Base-by-base conservation (phyloP, 2,329 filamentous ascomycete species). In the Microthyrium microscopicum region DNA sequence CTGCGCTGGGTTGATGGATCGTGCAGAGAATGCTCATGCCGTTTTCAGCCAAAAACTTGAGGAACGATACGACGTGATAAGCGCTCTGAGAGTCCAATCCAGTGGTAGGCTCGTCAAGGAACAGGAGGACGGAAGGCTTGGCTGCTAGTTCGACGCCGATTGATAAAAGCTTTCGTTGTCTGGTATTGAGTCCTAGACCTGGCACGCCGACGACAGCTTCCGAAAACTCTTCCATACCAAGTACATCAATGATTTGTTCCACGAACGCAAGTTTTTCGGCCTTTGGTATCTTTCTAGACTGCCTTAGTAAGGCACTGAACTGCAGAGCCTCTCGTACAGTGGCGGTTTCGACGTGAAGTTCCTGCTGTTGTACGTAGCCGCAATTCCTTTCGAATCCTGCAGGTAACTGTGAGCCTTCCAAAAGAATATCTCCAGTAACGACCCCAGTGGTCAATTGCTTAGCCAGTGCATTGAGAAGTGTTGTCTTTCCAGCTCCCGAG, bases 401-500 rank as follows among this genome's bases (percentile, higher is more conserved):
- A 1, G 66, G 68, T 0, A 79, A 60, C 2, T 63, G 54, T 27
- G 64, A 64, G 2, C 76, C 77, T 44, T 81, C 75, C 6, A 82
- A 73, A n/a, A 77, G 60, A 64, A 82, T 76, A 30, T 77, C 67
- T 9, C 77, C 77, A n/a, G 56, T 54, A 3, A 78, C 62, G 8
- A 76, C 62, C 36, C 77, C 74, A 35, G 61, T 64, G 12, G 60
- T 73, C 49, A 83, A 75, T 3, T 81, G 69, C 46, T 85, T 78
- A 0, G 79, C 73, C 2, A 80, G 55, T 0, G 77, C 82, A 51
- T 89, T 84, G 13, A 91, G 62, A 0, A 91, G 58, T 0, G 82
- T 89, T 0, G 80, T 85, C 56, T 91, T 91, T 9, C 82, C 83
- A 6, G 83, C 82, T 27, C 79, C 80, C 4, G 72, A 81, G 2